These are phyloP conservation scores for Rhizopogon roseolus DNA, from an alignment of 768 basidiomycete genomes.

Conservation along the genomic window DNA sequence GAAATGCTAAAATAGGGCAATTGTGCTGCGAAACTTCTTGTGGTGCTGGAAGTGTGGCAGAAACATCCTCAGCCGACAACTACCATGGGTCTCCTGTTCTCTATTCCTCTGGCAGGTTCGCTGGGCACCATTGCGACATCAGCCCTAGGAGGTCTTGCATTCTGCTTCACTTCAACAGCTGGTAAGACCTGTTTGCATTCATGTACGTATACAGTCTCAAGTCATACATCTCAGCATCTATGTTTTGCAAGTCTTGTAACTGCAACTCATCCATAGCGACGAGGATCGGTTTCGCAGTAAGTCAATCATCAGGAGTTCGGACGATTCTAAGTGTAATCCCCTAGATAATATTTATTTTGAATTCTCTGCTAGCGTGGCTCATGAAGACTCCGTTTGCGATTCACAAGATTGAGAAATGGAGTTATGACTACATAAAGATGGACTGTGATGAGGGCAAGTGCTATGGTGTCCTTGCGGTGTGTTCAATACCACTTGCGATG, in stretches of 20 bases:
- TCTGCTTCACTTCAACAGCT: constrained; percentile 83
- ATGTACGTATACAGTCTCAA: constrained; percentile 9
- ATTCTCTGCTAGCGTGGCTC: constrained; percentile 94
- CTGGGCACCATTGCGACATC: constrained; percentile 74
- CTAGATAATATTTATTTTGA: constrained; percentile 91
- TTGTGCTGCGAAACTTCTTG: neutral
- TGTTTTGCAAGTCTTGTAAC: constrained; percentile 98
- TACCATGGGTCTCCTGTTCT: constrained; percentile 69
- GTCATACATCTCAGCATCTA: constrained; percentile 53
- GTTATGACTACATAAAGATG: constrained; percentile 98
- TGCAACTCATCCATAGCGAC: constrained; percentile 99
- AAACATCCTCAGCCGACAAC: neutral
- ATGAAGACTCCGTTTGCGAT: constrained; percentile 92
- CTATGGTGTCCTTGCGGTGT: constrained; percentile 91
- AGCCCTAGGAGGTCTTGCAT: constrained; percentile 77
- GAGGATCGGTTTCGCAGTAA: constrained; percentile 88
- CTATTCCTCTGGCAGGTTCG: constrained; percentile 65
- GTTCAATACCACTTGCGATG: constrained; percentile 23
- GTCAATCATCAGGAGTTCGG: constrained; percentile 17
- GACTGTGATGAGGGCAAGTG: constrained; percentile 90
- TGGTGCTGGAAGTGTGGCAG: neutral
- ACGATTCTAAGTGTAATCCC: neutral
- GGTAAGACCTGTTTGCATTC: constrained; percentile 38
- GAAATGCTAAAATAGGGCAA: neutral
- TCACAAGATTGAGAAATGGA: constrained; percentile 84